Percentiles rank a stretch among this genome's conserved stretches.
phyloP scores from a whole-genome alignment of 495 filamentous ascomycete species.

The Neurospora sp. region DNA sequence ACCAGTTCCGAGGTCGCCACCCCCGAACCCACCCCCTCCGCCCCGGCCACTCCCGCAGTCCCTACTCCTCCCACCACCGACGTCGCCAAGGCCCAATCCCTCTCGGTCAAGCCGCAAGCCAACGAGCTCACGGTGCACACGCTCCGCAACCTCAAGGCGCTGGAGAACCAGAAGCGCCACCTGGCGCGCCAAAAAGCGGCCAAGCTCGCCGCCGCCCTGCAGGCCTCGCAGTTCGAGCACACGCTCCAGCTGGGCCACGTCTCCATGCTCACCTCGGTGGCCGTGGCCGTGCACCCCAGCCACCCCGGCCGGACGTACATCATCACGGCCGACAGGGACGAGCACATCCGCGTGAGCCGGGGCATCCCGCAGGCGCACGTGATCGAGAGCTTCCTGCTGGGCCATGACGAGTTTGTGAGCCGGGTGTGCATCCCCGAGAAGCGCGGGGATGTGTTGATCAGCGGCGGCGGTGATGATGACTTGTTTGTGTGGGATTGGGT shows the following conservation, averaged over 20 bases:
- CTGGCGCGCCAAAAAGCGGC: slow-evolving; percentile 31
- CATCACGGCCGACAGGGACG: slow-evolving; percentile 85
- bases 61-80: background rate
- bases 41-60: slow-evolving; percentile 11
- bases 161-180: slow-evolving; percentile 58
- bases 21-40: slow-evolving; percentile 3
- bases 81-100: slow-evolving; percentile 14
- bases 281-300: slow-evolving; percentile 29
- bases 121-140: slow-evolving; percentile 75
- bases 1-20: slow-evolving; percentile 4
- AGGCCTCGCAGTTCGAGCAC: slow-evolving; percentile 52
- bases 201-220: slow-evolving; percentile 30
- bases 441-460: slow-evolving; percentile 54
- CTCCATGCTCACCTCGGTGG: slow-evolving; percentile 76
- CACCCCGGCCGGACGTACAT: slow-evolving; percentile 48
- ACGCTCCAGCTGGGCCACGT: slow-evolving; percentile 81
- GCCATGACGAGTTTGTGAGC: slow-evolving; percentile 73
- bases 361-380: slow-evolving; percentile 74
- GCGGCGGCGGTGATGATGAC: slow-evolving; percentile 74
- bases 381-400: slow-evolving; percentile 81
- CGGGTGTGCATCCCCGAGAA: slow-evolving; percentile 53
- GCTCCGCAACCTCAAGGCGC: slow-evolving; percentile 59
- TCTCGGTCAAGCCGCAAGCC: slow-evolving; percentile 41
- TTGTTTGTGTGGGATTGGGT: slow-evolving; percentile 79
- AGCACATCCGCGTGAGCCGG: slow-evolving; percentile 89